These are phyloP conservation scores for Aspergillus quadrilineatus DNA, from an alignment of 2,329 filamentous ascomycete species.

Conservation along the genomic window DNA sequence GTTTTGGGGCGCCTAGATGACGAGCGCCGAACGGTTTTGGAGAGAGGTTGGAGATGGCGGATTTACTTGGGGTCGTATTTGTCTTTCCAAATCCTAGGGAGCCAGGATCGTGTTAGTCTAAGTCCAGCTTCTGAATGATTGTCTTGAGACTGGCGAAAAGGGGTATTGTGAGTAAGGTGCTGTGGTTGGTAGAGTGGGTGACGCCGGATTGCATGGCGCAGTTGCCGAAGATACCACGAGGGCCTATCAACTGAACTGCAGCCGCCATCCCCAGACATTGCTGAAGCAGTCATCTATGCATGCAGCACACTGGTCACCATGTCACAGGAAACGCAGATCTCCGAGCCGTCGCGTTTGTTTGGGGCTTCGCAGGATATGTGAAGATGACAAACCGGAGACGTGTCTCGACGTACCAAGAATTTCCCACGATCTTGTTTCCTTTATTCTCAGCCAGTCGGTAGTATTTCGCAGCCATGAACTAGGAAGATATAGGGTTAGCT, in stretches of 20 bases:
- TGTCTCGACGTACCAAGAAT: slow-evolving; percentile 75
- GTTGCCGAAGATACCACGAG: slow-evolving; percentile 15
- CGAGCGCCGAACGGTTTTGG: background rate
- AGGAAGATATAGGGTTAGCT: slow-evolving; percentile 14
- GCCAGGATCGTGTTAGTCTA: slow-evolving; percentile 22
- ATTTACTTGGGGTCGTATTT: slow-evolving; percentile 67
- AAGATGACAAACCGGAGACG: slow-evolving; percentile 5
- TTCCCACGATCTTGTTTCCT: slow-evolving; percentile 86
- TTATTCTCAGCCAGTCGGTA: slow-evolving; percentile 86
- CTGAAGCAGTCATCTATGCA: slow-evolving; percentile 16
- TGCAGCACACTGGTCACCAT: slow-evolving; percentile 9
- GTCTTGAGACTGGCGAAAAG: background rate
- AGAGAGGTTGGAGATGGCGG: background rate
- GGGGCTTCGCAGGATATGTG: slow-evolving; percentile 4
- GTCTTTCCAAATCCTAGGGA: slow-evolving; percentile 90
- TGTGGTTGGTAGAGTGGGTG: slow-evolving; percentile 23
- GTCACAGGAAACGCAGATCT: slow-evolving; percentile 1
- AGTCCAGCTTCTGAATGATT: slow-evolving; percentile 3
- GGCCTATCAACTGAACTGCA: slow-evolving; percentile 24
- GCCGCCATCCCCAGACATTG: slow-evolving; percentile 13
- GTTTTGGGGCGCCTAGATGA: background rate
- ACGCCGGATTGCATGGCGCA: slow-evolving; percentile 19
- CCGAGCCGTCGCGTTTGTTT: slow-evolving; percentile 7
- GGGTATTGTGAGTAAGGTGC: slow-evolving; percentile 4
- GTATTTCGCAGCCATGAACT: slow-evolving; percentile 72